Evolutionary conservation across 805 yeast species (phyloP).

Genomic region (Lipomyces chichibuensis): DNA sequence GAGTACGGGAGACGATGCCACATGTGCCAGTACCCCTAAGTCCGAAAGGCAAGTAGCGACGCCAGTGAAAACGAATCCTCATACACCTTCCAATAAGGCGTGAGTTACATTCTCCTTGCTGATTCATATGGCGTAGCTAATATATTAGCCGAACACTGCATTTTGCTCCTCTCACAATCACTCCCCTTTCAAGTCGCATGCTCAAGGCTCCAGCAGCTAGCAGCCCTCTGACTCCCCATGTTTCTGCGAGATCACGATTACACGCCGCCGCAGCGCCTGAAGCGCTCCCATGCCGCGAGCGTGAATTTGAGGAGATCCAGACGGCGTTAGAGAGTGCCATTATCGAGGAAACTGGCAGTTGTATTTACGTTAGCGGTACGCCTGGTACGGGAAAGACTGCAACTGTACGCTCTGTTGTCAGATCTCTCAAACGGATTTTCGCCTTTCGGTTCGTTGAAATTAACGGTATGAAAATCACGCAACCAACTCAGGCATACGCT

Average conservation of each 20-base stretch:
- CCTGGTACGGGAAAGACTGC: slow-evolving; percentile 99
- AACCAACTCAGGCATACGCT: slow-evolving; percentile 83
- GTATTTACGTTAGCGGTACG: slow-evolving; percentile 90
- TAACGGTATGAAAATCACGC: slow-evolving; percentile 82
- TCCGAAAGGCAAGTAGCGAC: background rate
- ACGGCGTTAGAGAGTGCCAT: slow-evolving; percentile 72
- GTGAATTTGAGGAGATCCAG: slow-evolving; percentile 73
- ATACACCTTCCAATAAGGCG: background rate
- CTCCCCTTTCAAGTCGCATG: slow-evolving; percentile 30
- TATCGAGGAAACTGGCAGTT: slow-evolving; percentile 70
- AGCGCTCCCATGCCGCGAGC: slow-evolving; percentile 81
- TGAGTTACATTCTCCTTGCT: background rate
- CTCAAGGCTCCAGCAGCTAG: slow-evolving; percentile 17
- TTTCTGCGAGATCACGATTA: slow-evolving; percentile 40
- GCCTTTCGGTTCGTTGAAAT: slow-evolving; percentile 79
- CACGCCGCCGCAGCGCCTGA: slow-evolving; percentile 49
- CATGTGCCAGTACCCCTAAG: background rate
- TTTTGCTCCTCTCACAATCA: slow-evolving; percentile 19
- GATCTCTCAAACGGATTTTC: slow-evolving; percentile 57
- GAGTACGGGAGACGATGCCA: background rate
- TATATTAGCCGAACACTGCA: slow-evolving; percentile 3
- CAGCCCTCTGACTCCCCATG: slow-evolving; percentile 34
- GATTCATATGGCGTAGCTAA: background rate
- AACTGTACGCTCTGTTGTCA: slow-evolving; percentile 82
- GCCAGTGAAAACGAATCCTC: background rate